Conservation (phyloP, 2,329 filamentous ascomycete species). For the Colletotrichum gigasporum region DNA sequence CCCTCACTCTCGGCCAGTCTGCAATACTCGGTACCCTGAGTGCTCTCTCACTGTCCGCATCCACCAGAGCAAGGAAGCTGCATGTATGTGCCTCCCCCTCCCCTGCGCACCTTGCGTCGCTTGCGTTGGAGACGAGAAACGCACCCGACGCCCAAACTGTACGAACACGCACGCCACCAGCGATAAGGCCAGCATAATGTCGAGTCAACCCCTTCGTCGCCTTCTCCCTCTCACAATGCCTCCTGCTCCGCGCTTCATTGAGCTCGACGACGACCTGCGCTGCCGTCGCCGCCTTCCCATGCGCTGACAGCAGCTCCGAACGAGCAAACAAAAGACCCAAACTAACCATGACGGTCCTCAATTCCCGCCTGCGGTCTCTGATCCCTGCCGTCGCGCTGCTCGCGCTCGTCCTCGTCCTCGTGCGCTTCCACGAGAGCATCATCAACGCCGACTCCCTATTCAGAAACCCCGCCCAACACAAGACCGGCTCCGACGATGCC, state of each 20-base stretch:
- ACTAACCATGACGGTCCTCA: background rate
- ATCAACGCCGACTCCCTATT: conserved; percentile 11
- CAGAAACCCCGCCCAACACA: background rate
- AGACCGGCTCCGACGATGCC: background rate
- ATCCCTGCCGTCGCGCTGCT: conserved; percentile 19
- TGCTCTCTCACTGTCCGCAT: no score
- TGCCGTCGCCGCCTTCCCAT: background rate
- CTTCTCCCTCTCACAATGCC: background rate
- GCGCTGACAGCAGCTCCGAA: background rate
- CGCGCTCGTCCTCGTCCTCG: conserved; percentile 20
- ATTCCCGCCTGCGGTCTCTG: conserved; percentile 11
- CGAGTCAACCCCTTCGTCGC: background rate
- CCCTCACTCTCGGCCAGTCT: no score
- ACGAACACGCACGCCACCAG: background rate
- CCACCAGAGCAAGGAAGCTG: conserved; percentile 17
- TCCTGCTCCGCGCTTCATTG: background rate
- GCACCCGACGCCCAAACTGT: no score
- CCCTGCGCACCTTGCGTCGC: no score
- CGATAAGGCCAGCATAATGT: background rate
- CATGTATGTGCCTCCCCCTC: background rate
- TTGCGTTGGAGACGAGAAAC: no score
- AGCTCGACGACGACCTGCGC: background rate
- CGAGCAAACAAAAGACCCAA: no score
- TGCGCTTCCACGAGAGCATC: conserved; percentile 21
- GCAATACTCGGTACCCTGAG: no score